Evolutionary conservation across 352 stramenopile genomes (phyloP).

Genomic region (Thalassiosira exigua): DNA sequence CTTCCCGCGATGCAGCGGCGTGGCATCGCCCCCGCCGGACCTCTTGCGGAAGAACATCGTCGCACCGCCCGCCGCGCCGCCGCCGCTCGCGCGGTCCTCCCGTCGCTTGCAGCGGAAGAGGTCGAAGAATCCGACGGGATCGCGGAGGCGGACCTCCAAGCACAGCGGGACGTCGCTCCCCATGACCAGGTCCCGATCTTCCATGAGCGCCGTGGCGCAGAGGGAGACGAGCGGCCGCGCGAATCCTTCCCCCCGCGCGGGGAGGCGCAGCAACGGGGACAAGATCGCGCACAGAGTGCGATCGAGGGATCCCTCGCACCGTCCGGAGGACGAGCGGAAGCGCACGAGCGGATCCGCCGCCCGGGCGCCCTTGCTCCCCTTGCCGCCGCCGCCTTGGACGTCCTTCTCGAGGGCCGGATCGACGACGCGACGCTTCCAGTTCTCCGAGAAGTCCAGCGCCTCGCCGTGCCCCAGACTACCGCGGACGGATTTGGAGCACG

Average conservation of each 20-base stretch:
- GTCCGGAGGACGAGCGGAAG: constrained; percentile 53
- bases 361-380: background rate
- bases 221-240: constrained; percentile 38
- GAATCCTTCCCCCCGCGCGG: background rate
- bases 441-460: constrained; percentile 45
- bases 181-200: constrained; percentile 66
- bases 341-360: constrained; percentile 56
- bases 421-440: constrained; percentile 21
- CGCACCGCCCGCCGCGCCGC: background rate
- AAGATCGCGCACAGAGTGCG: constrained; percentile 60
- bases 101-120: constrained; percentile 49
- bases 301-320: constrained; percentile 65
- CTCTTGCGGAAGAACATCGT: constrained; percentile 35
- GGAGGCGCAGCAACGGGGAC: constrained; percentile 56
- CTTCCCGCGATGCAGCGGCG: constrained; percentile 14
- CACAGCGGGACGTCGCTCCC: constrained; percentile 73
- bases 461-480: constrained; percentile 37
- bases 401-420: background rate
- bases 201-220: constrained; percentile 68
- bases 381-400: constrained; percentile 1
- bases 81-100: background rate
- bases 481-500: constrained; percentile 42
- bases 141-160: constrained; percentile 59
- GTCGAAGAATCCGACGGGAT: constrained; percentile 64
- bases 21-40: background rate